These are phyloP conservation scores for Zymoseptoria ardabiliae DNA, from an alignment of 2,329 filamentous ascomycete species.

Conservation along the genomic window DNA sequence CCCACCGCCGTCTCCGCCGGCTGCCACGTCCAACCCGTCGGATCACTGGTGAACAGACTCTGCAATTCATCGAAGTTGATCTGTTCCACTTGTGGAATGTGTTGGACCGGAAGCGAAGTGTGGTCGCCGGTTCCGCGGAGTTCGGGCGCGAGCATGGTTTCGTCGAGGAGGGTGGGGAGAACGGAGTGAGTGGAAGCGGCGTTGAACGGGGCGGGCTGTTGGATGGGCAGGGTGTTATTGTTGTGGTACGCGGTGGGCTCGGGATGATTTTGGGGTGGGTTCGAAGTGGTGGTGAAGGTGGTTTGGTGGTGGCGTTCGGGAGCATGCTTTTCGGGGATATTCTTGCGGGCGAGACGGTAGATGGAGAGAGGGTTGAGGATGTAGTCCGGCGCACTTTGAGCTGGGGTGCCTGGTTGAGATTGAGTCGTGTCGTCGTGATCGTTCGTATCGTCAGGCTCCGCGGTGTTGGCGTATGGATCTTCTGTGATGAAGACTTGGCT, in stretches of 20 bases:
- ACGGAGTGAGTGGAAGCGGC: background rate
- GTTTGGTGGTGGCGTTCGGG: slow-evolving; percentile 13
- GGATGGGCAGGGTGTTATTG: background rate
- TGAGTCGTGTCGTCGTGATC: slow-evolving; percentile 3
- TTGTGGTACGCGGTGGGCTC: background rate
- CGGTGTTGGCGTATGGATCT: slow-evolving; percentile 18
- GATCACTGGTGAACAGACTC: slow-evolving; percentile 20
- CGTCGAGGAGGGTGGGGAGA: background rate
- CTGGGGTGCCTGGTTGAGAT: slow-evolving; percentile 16
- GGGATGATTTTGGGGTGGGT: background rate
- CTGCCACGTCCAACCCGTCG: slow-evolving; percentile 22
- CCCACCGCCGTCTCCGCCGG: slow-evolving; percentile 21
- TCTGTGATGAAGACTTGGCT: slow-evolving; percentile 15
- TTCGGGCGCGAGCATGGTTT: slow-evolving; percentile 9
- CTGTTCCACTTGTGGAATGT: slow-evolving; percentile 6
- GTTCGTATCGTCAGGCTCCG: slow-evolving; percentile 5
- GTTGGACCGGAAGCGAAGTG: background rate
- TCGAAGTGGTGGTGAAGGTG: background rate
- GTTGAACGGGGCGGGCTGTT: background rate
- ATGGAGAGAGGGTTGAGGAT: slow-evolving; percentile 20
- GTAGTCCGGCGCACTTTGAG: slow-evolving; percentile 20
- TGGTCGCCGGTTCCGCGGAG: slow-evolving; percentile 2
- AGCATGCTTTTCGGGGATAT: slow-evolving; percentile 20
- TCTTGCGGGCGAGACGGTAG: slow-evolving; percentile 19
- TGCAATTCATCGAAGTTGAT: slow-evolving; percentile 20